Conservation (phyloP, 2,329 filamentous ascomycete species). For the Pseudogymnoascus sp. region DNA sequence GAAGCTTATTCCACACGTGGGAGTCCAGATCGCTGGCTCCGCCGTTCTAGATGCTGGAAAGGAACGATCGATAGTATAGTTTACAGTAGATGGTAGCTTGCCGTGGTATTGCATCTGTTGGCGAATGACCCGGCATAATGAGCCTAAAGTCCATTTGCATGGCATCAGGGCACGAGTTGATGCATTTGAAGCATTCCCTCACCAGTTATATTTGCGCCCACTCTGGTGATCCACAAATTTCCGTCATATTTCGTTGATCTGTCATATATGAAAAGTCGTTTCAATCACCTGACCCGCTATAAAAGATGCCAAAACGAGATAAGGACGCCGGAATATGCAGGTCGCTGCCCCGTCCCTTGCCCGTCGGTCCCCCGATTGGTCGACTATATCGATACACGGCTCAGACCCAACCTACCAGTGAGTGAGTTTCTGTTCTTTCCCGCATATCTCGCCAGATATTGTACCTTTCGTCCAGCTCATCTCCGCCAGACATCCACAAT, state of each 20-base stretch:
- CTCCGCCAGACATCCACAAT: background rate
- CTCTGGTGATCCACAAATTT: background rate
- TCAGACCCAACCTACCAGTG: background rate
- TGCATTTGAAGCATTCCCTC: background rate
- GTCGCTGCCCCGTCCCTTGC: background rate
- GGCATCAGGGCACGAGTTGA: background rate
- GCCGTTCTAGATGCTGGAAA: background rate
- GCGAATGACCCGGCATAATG: background rate
- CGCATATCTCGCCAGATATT: background rate
- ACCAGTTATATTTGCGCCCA: background rate
- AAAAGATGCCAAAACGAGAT: background rate
- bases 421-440: background rate
- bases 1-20: background rate
- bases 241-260: background rate
- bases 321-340: background rate
- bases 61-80: too few relatives aligned
- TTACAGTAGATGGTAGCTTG: background rate
- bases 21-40: background rate
- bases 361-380: background rate
- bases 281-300: background rate
- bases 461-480: background rate
- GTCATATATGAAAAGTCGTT: background rate
- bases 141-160: background rate
- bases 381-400: background rate
- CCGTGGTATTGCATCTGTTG: background rate